Percentiles rank a stretch among this genome's conserved stretches.
These are phyloP conservation scores for Colletotrichum destructivum DNA, from an alignment of 2,329 filamentous ascomycete genomes.

Conservation along the genomic window DNA sequence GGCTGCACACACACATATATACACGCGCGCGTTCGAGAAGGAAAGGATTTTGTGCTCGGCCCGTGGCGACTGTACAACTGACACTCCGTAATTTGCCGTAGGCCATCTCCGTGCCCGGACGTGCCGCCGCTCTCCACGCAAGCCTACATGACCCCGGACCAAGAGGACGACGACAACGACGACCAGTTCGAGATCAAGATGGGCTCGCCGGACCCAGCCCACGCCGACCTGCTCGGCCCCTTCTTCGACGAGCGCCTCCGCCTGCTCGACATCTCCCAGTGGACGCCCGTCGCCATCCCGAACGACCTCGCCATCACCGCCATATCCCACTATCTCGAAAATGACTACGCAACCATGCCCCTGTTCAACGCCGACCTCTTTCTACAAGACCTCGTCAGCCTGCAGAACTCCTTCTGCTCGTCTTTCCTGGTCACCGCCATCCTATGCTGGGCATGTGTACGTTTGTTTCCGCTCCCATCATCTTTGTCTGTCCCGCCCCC, in stretches of 20 bases:
- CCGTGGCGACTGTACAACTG: neutral
- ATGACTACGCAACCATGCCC: slow-evolving; percentile 27
- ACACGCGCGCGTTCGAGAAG: neutral
- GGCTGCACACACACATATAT: too few species aligned
- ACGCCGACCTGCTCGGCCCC: neutral
- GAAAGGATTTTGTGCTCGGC: neutral
- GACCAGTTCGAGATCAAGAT: neutral
- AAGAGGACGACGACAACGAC: slow-evolving; percentile 15
- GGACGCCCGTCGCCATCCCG: slow-evolving; percentile 26
- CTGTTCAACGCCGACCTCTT: slow-evolving; percentile 29
- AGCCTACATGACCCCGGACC: neutral
- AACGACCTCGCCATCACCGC: slow-evolving; percentile 14
- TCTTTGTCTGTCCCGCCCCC: accelerated
- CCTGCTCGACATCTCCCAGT: neutral
- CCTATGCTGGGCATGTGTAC: slow-evolving; percentile 25
- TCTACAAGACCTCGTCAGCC: neutral
- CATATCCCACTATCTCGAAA: slow-evolving; percentile 28
- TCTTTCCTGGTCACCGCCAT: slow-evolving; percentile 26
- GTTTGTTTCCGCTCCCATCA: neutral
- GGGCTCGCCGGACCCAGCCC: neutral
- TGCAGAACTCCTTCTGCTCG: slow-evolving; percentile 4
- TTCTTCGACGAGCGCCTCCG: slow-evolving; percentile 26
- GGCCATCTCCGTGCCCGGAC: neutral
- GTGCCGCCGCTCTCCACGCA: neutral
- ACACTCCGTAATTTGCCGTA: neutral